Evolutionary conservation across 2,329 filamentous ascomycete genomes (phyloP).

Genomic region (Monosporascus ibericus): DNA sequence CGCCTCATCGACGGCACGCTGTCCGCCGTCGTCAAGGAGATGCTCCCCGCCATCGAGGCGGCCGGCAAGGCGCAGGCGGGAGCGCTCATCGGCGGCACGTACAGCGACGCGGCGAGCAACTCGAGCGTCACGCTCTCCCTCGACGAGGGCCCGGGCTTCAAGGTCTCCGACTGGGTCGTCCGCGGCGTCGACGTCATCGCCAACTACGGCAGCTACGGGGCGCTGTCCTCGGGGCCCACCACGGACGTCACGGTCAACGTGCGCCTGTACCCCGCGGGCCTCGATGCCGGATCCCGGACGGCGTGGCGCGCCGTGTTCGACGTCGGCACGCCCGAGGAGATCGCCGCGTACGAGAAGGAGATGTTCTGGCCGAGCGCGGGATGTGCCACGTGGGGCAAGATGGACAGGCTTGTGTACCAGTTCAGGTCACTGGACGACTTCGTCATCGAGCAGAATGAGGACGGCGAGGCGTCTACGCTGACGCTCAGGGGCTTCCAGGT

Average conservation of each 20-base stretch:
- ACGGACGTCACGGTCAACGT: constrained; percentile 8
- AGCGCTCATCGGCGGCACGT: constrained; percentile 29
- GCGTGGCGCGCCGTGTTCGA: constrained; percentile 20
- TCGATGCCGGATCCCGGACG: constrained; percentile 5
- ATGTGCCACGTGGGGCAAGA: constrained; percentile 18
- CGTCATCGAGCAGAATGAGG: constrained; percentile 8
- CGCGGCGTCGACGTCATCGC: constrained; percentile 34
- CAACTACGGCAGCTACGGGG: constrained; percentile 22
- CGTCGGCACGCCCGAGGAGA: constrained; percentile 10
- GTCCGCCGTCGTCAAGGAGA: constrained; percentile 22
- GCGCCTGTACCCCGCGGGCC: constrained; percentile 20
- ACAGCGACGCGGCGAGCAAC: constrained; percentile 30
- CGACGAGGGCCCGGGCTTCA: constrained; percentile 33
- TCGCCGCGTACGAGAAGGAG: constrained; percentile 12
- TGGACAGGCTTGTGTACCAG: constrained; percentile 21
- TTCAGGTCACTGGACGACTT: constrained; percentile 23
- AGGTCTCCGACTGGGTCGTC: constrained; percentile 31
- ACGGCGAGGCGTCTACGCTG: constrained; percentile 11
- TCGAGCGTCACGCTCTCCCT: constrained; percentile 32
- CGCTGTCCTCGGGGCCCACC: constrained; percentile 10
- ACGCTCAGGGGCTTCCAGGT: constrained; percentile 15
- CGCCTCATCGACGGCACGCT: constrained; percentile 15
- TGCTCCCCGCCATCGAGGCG: constrained; percentile 37
- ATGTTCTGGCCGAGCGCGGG: constrained; percentile 18
- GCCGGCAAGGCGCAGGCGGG: constrained; percentile 32